These are phyloP conservation scores for Apiospora hydei DNA, from an alignment of 2,329 filamentous ascomycete genomes.

Conservation along the genomic window DNA sequence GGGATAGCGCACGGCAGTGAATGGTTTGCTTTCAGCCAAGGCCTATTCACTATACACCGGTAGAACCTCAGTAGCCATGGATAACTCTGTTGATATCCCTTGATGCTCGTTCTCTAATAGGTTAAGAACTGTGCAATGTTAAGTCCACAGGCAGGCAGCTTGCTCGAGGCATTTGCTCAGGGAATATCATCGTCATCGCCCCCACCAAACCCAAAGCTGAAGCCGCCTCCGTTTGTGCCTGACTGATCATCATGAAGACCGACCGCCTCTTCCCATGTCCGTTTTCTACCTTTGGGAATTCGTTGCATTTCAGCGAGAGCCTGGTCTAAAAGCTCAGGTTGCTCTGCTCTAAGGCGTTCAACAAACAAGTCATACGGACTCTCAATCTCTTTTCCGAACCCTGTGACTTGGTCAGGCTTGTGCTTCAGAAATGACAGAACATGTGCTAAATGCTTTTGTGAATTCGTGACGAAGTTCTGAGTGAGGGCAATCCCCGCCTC, in stretches of 20 bases:
- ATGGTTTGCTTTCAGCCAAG: neutral
- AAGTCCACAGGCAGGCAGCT: neutral
- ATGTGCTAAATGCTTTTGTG: slow-evolving; percentile 67
- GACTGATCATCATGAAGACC: slow-evolving; percentile 55
- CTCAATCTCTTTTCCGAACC: slow-evolving; percentile 75
- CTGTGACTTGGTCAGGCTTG: slow-evolving; percentile 85
- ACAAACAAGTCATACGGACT: slow-evolving; percentile 81
- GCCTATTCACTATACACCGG: neutral
- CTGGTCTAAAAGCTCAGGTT: slow-evolving; percentile 72
- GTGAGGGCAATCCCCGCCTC: slow-evolving; percentile 87
- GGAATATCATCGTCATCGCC: slow-evolving; percentile 57
- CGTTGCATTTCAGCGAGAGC: slow-evolving; percentile 71
- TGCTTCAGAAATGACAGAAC: slow-evolving; percentile 83
- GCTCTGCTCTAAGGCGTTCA: slow-evolving; percentile 65
- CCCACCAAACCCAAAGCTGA: slow-evolving; percentile 62
- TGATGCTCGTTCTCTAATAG: neutral
- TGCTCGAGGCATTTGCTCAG: slow-evolving; percentile 33
- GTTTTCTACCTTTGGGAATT: slow-evolving; percentile 70
- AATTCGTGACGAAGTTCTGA: slow-evolving; percentile 89
- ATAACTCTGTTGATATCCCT: neutral
- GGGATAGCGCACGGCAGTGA: neutral
- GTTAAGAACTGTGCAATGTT: slow-evolving; percentile 9
- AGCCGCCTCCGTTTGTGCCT: slow-evolving; percentile 47
- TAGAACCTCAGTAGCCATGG: neutral
- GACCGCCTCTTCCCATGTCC: slow-evolving; percentile 86